These are phyloP conservation scores for Apiospora arundinis DNA, from an alignment of 2,329 filamentous ascomycete genomes.

Conservation along the genomic window DNA sequence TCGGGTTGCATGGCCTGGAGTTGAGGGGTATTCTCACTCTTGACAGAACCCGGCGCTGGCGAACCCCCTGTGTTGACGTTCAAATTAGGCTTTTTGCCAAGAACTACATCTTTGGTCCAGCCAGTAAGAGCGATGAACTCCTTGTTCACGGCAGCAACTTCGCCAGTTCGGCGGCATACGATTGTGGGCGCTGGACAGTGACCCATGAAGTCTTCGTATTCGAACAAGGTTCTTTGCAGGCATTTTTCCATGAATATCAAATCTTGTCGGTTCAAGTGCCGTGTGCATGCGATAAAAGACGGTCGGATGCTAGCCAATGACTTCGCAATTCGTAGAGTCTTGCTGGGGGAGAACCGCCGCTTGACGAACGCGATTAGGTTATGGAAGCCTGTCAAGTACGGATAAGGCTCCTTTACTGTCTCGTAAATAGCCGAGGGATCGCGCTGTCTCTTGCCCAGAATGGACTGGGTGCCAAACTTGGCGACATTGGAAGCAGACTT, in stretches of 20 bases:
- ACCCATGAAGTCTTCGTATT: constrained; percentile 92
- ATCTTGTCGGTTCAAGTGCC: constrained; percentile 86
- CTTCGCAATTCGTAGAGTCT: constrained; percentile 83
- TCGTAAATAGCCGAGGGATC: constrained; percentile 90
- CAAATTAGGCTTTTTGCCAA: constrained; percentile 85
- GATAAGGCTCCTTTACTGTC: constrained; percentile 87
- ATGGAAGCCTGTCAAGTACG: constrained; percentile 90
- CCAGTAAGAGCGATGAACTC: constrained; percentile 96
- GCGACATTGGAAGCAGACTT: constrained; percentile 50
- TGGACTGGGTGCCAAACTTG: constrained; percentile 51
- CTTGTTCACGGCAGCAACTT: constrained; percentile 94
- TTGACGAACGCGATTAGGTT: constrained; percentile 82
- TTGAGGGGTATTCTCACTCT: constrained; percentile 59
- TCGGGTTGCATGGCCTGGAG: constrained; percentile 53
- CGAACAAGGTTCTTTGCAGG: constrained; percentile 89
- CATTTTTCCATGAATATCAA: constrained; percentile 98
- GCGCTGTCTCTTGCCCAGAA: constrained; percentile 64
- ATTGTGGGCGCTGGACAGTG: constrained; percentile 89
- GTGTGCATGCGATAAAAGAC: constrained; percentile 90
- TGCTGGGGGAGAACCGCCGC: constrained; percentile 77
- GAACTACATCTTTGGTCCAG: constrained; percentile 87
- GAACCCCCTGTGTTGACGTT: constrained; percentile 79
- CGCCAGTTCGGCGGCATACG: constrained; percentile 88
- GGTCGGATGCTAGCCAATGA: constrained; percentile 89
- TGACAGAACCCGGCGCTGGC: constrained; percentile 48